A percentile compares a stretch with the other conserved stretches of the same genome.
Conservation (phyloP, 805 yeast genomes). For the Pichia rugopelliculosa region DNA sequence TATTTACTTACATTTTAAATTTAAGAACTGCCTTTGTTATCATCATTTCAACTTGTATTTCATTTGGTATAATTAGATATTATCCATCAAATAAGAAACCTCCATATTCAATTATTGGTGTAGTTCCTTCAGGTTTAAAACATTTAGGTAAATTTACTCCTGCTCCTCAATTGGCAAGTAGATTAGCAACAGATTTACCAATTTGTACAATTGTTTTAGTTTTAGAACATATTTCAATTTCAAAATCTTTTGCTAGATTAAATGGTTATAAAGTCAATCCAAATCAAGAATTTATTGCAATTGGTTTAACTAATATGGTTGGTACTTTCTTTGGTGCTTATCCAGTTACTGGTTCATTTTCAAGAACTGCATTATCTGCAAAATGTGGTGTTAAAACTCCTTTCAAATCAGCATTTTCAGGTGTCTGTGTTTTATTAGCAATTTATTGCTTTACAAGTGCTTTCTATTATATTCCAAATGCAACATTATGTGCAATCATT, state of each 20-base stretch:
- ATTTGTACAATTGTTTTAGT: conserved; percentile 77
- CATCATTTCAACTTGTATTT: conserved; percentile 72
- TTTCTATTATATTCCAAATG: conserved; percentile 85
- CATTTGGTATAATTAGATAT: conserved; percentile 63
- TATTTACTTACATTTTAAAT: conserved; percentile 65
- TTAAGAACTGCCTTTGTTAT: conserved; percentile 78
- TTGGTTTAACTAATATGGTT: conserved; percentile 82
- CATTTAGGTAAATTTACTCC: conserved; percentile 67
- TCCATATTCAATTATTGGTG: conserved; percentile 59
- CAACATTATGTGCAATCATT: conserved; percentile 78
- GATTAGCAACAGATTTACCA: conserved; percentile 73
- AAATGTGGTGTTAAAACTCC: conserved; percentile 96
- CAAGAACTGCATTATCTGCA: conserved; percentile 88
- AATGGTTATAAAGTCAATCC: conserved; percentile 88
- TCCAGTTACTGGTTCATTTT: conserved; percentile 94
- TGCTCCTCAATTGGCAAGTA: conserved; percentile 50
- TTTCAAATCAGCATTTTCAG: conserved; percentile 84
- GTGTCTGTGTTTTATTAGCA: conserved; percentile 81
- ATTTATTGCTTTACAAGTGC: conserved; percentile 76
- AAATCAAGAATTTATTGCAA: conserved; percentile 89
- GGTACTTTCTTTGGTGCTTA: conserved; percentile 92
- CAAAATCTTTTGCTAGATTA: conserved; percentile 88
- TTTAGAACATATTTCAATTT: conserved; percentile 86
- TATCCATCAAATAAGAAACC: conserved; percentile 23
- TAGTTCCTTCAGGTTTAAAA: conserved; percentile 74